Conservation (phyloP, 495 filamentous ascomycete genomes). For the Chaetomium tenue region DNA sequence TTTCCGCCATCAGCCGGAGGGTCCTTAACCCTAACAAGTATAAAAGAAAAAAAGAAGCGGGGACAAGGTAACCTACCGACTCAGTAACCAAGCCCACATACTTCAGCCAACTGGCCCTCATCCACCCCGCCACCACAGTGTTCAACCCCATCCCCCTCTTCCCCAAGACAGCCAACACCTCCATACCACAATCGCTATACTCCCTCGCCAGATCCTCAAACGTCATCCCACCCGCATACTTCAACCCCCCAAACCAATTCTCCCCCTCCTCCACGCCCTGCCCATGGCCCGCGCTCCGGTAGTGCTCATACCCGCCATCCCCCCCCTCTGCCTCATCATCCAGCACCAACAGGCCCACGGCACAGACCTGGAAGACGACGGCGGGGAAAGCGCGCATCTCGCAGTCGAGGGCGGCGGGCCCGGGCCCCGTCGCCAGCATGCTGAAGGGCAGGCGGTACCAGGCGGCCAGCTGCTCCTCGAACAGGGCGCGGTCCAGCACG, state of each 20-base stretch:
- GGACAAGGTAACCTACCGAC: constrained; percentile 34
- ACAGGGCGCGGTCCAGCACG: constrained; percentile 53
- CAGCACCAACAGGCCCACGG: constrained; percentile 54
- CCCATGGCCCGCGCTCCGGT: neutral
- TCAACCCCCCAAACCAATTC: constrained; percentile 47
- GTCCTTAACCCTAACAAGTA: neutral
- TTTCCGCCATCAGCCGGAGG: constrained; percentile 12
- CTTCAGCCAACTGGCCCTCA: constrained; percentile 50
- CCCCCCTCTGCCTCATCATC: constrained; percentile 35
- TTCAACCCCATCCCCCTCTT: constrained; percentile 55
- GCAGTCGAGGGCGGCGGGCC: constrained; percentile 1
- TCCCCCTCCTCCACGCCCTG: too few species aligned
- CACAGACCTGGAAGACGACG: constrained; percentile 56
- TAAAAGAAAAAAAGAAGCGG: neutral
- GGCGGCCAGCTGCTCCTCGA: constrained; percentile 47
- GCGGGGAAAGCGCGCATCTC: constrained; percentile 55
- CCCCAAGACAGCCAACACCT: constrained; percentile 53
- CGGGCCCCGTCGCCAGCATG: constrained; percentile 29
- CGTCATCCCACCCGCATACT: constrained; percentile 58
- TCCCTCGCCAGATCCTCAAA: constrained; percentile 58
- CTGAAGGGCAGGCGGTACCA: constrained; percentile 53
- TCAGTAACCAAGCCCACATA: constrained; percentile 53
- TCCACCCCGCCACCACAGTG: constrained; percentile 57
- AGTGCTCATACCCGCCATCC: neutral
- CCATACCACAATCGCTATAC: constrained; percentile 57